phyloP scores from a whole-genome alignment of 371 early-diverging fungal genomes.

The Apophysomyces sp. region DNA sequence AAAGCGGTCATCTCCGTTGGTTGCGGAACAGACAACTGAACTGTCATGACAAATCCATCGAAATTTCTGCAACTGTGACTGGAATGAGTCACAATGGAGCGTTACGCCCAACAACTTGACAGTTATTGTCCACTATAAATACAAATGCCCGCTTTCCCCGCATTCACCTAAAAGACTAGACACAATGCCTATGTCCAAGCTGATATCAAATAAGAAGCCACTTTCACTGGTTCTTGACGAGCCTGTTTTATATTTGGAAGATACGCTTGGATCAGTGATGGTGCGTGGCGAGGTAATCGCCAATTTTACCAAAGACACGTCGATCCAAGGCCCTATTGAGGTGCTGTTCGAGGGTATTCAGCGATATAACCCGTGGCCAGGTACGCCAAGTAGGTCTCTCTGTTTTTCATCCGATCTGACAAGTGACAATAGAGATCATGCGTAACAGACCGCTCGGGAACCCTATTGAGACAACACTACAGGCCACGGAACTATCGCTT shows the following conservation, averaged over 20 bases:
- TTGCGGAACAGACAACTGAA: too few relatives aligned
- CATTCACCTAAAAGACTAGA: too few relatives aligned
- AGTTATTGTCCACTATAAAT: neutral
- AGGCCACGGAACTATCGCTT: constrained; percentile 35
- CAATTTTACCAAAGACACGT: constrained; percentile 32
- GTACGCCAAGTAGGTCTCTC: constrained; percentile 9
- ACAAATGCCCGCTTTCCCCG: neutral
- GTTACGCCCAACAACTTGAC: neutral
- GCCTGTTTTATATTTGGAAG: constrained; percentile 29
- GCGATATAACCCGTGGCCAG: constrained; percentile 35
- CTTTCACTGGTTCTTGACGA: constrained; percentile 37
- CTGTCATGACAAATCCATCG: neutral
- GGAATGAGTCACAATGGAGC: neutral
- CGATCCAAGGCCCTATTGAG: constrained; percentile 42
- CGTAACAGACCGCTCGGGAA: constrained; percentile 10
- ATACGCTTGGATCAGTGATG: constrained; percentile 30
- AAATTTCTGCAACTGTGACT: neutral
- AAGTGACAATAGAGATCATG: constrained; percentile 44
- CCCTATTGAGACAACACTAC: constrained; percentile 33
- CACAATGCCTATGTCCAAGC: neutral
- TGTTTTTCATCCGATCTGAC: neutral
- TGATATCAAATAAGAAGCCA: constrained; percentile 15
- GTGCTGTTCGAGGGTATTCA: constrained; percentile 42
- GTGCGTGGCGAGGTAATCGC: constrained; percentile 46
- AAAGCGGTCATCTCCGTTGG: neutral